These are phyloP conservation scores for Trapa incisa DNA, from an alignment of 345 rosid species.

Conservation along the genomic window DNA sequence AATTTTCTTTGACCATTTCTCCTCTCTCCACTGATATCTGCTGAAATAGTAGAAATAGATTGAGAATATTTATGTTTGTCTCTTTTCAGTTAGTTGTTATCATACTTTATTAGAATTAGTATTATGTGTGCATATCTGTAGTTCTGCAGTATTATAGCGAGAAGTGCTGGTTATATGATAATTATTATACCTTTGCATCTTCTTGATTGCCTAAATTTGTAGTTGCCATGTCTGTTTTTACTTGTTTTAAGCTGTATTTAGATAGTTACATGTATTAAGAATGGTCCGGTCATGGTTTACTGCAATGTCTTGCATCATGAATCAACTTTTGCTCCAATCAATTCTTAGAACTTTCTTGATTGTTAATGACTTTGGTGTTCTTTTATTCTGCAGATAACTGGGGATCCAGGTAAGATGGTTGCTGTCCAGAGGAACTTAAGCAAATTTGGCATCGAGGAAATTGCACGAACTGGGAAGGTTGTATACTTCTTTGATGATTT, in stretches of 20 bases:
- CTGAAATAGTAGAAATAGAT: too few relatives aligned
- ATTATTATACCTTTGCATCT: background rate
- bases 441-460: constrained; percentile 87
- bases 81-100: background rate
- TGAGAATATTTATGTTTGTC: too few relatives aligned
- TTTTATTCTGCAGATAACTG: constrained; percentile 54
- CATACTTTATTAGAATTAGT: background rate
- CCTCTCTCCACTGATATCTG: too few relatives aligned
- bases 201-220: background rate
- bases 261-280: too few relatives aligned
- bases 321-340: background rate
- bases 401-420: constrained; percentile 94
- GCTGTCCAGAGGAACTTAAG: constrained; percentile 77
- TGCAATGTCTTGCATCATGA: background rate
- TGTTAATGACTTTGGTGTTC: background rate
- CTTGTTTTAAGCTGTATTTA: too few relatives aligned
- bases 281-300: background rate
- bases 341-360: background rate
- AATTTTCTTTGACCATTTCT: background rate
- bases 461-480: constrained; percentile 80
- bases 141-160: background rate
- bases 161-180: background rate
- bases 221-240: too few relatives aligned
- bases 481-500: constrained; percentile 6
- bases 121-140: background rate